Evolutionary conservation across 208 protist species (phyloP).

Genomic region (Perkinsela sp.): DNA sequence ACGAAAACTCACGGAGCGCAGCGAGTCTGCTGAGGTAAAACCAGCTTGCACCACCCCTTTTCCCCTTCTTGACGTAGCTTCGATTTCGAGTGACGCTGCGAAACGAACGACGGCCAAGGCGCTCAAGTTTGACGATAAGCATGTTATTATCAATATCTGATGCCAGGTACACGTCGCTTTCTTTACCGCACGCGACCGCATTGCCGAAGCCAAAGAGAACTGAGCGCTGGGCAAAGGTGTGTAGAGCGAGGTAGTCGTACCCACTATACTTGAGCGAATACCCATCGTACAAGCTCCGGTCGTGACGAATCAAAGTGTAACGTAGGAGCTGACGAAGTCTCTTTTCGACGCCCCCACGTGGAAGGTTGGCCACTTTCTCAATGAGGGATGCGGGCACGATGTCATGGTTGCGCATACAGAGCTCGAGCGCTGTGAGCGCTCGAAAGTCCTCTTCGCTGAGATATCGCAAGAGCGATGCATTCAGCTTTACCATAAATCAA

Average conservation of each 20-base stretch:
- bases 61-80: slow-evolving; percentile 72
- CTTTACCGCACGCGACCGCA: slow-evolving; percentile 95
- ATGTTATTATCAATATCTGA: slow-evolving; percentile 33
- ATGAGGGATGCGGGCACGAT: slow-evolving; percentile 76
- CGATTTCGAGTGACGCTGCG: slow-evolving; percentile 79
- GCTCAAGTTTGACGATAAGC: slow-evolving; percentile 71
- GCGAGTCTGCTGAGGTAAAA: slow-evolving; percentile 91
- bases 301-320: slow-evolving; percentile 76
- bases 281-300: slow-evolving; percentile 78
- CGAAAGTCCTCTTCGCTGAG: slow-evolving; percentile 64
- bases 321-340: slow-evolving; percentile 52
- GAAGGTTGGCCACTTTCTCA: slow-evolving; percentile 72
- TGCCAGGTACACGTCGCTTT: slow-evolving; percentile 85
- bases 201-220: slow-evolving; percentile 59
- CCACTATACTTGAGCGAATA: slow-evolving; percentile 90
- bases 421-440: slow-evolving; percentile 72
- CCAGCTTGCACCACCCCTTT: slow-evolving; percentile 73
- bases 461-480: slow-evolving; percentile 51
- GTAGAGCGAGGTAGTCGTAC: slow-evolving; percentile 93
- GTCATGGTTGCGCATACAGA: slow-evolving; percentile 97
- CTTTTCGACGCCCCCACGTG: slow-evolving; percentile 68
- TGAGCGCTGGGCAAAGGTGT: slow-evolving; percentile 70
- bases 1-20: slow-evolving; percentile 87
- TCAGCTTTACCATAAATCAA: slow-evolving; percentile 42
- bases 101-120: slow-evolving; percentile 91